Evolutionary conservation across 768 basidiomycete species (phyloP).

Genomic region (Dioszegia crocea): DNA sequence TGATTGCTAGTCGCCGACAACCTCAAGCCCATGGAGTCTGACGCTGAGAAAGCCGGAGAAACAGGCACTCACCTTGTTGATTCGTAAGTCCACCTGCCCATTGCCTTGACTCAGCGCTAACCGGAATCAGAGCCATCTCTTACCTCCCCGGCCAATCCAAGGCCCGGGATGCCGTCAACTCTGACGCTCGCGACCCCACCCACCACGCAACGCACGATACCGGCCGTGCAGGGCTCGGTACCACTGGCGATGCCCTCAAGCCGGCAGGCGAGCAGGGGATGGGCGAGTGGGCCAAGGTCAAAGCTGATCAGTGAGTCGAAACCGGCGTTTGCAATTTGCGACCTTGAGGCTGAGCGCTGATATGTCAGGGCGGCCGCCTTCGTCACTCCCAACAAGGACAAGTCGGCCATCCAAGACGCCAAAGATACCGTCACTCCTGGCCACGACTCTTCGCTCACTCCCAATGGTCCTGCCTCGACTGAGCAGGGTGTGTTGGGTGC

Average conservation of each 20-base stretch:
- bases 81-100: background rate
- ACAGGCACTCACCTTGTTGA: background rate
- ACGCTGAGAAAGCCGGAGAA: conserved; percentile 3
- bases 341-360: background rate
- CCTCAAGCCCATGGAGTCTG: conserved; percentile 12
- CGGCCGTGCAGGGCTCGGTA: conserved; percentile 8
- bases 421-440: conserved; percentile 16
- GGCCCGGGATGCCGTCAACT: conserved; percentile 10
- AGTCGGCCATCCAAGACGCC: conserved; percentile 8
- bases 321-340: background rate
- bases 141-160: conserved; percentile 20
- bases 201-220: conserved; percentile 5
- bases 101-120: background rate
- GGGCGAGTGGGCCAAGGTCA: conserved; percentile 4
- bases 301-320: conserved; percentile 18
- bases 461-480: background rate
- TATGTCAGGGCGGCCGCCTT: conserved; percentile 8
- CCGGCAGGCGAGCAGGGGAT: conserved; percentile 16
- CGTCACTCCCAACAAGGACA: conserved; percentile 14
- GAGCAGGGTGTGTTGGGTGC: conserved; percentile 7
- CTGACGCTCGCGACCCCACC: conserved; percentile 7
- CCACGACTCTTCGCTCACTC: conserved; percentile 10
- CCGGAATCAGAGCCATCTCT: conserved; percentile 9
- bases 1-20: conserved; percentile 5
- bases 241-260: conserved; percentile 10